A percentile compares a stretch with the other conserved stretches of the same genome.
phyloP scores from a whole-genome alignment of 345 rosid genomes.

The Aquilaria malaccensis region DNA sequence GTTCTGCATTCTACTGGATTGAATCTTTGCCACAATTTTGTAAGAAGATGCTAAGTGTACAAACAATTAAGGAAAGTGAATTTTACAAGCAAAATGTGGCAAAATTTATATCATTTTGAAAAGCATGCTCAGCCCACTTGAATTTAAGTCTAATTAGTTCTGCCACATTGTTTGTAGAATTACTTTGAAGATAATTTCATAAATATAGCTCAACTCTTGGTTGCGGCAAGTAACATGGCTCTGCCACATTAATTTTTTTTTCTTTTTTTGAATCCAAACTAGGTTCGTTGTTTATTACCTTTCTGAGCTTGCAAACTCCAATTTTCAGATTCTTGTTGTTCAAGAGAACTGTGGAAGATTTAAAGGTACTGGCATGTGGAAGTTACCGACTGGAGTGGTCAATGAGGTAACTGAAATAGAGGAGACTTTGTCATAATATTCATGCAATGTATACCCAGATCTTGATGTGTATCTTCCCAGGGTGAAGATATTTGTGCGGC shows the following conservation, averaged over 20 bases:
- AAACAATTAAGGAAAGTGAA: too few relatives aligned
- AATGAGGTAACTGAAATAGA: constrained; percentile 42
- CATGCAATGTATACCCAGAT: not conserved
- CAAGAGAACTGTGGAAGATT: constrained; percentile 68
- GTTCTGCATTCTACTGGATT: too few relatives aligned
- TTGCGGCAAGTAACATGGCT: not conserved
- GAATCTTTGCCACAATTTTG: too few relatives aligned
- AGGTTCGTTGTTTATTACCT: not conserved
- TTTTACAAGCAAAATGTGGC: too few relatives aligned
- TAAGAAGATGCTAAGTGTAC: too few relatives aligned
- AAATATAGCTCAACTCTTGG: not conserved
- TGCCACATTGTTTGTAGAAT: too few relatives aligned
- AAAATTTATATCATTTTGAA: too few relatives aligned
- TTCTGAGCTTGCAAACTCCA: constrained; percentile 3
- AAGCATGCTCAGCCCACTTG: too few relatives aligned
- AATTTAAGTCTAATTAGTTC: too few relatives aligned
- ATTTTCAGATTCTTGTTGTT: constrained; percentile 58
- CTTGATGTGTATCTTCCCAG: constrained; percentile 24
- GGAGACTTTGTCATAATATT: not conserved
- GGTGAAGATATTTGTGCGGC: constrained; percentile 77
- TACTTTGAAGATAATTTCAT: too few relatives aligned
- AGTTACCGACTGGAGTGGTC: constrained; percentile 82
- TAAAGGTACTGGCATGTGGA: constrained; percentile 61
- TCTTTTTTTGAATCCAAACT: not conserved
- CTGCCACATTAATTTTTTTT: not conserved